Evolutionary conservation across 176 grass and related monocot species (phyloP).

Genomic region (Cymbopogon citratus): DNA sequence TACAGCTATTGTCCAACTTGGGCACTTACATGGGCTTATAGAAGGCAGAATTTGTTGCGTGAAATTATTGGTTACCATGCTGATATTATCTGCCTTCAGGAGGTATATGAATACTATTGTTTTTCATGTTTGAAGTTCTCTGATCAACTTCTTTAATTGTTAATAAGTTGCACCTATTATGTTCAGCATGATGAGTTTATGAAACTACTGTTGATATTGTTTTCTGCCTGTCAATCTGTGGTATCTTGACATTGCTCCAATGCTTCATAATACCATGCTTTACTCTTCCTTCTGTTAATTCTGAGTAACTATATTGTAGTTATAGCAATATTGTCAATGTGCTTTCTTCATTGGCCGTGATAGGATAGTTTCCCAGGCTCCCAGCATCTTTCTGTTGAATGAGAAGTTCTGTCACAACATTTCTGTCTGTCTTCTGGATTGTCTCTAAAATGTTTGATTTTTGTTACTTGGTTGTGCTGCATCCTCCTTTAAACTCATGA

Average conservation of each 20-base stretch:
- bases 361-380: neutral
- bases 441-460: neutral
- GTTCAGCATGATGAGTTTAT: neutral
- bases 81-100: constrained; percentile 91
- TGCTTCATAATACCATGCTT: neutral
- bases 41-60: constrained; percentile 78
- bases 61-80: constrained; percentile 91
- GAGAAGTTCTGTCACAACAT: neutral
- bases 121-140: constrained; percentile 2
- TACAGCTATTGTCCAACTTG: constrained; percentile 86
- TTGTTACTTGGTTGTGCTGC: neutral
- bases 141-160: neutral
- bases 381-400: neutral
- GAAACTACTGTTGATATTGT: neutral
- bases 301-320: neutral
- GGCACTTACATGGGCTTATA: constrained; percentile 90
- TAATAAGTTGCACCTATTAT: neutral
- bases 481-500: neutral
- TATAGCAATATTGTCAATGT: neutral
- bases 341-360: neutral
- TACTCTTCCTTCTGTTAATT: neutral
- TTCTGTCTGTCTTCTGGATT: neutral
- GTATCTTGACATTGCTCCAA: neutral
- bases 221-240: neutral
- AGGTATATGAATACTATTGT: constrained; percentile 50